Evolutionary conservation across 2,329 filamentous ascomycete species (phyloP).

Genomic region (Pseudocercospora fuligena): DNA sequence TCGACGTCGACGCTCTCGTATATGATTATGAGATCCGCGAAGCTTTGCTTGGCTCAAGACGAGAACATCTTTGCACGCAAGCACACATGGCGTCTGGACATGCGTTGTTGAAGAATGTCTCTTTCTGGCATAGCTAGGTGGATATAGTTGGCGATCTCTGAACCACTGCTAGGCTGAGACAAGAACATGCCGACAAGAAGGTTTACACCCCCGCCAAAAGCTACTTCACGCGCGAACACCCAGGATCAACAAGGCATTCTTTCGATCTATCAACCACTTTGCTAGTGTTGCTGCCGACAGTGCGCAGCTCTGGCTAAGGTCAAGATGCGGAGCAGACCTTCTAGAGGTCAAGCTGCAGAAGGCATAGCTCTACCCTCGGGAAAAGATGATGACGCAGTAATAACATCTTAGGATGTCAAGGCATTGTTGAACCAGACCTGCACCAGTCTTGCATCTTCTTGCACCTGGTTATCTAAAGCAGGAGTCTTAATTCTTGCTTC

Average conservation of each 20-base stretch:
- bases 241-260: neutral
- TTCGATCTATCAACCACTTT: neutral
- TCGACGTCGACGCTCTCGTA: neutral
- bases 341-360: neutral
- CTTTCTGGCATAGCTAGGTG: neutral
- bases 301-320: neutral
- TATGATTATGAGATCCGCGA: neutral
- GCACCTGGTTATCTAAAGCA: neutral
- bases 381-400: neutral
- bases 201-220: neutral
- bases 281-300: neutral
- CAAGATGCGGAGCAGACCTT: neutral
- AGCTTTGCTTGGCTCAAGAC: neutral
- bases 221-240: neutral
- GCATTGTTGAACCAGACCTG: neutral
- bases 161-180: neutral
- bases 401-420: neutral
- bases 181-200: constrained; percentile 1
- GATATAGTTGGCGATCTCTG: neutral
- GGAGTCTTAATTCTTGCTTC: neutral
- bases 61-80: neutral
- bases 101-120: neutral
- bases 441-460: neutral
- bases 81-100: neutral
- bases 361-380: neutral